phyloP scores from a whole-genome alignment of 192 early-diverging fungal genomes.

The Coemansia sp. region DNA sequence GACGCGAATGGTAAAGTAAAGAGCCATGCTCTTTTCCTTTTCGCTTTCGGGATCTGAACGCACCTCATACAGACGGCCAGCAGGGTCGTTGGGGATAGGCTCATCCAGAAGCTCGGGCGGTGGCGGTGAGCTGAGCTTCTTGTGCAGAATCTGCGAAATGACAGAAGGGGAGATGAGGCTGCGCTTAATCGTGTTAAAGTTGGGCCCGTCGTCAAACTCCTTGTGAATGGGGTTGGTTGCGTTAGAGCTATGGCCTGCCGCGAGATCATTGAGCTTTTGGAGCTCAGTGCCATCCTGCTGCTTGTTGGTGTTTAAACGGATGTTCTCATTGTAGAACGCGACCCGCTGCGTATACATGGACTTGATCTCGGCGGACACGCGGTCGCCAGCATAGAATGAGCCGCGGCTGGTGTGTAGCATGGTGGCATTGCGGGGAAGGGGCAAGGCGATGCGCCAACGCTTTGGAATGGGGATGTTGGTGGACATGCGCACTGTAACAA shows the following conservation, averaged over 20 bases:
- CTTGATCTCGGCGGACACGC: slow-evolving; percentile 40
- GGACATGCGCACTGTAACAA: slow-evolving; percentile 32
- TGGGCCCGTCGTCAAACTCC: slow-evolving; percentile 30
- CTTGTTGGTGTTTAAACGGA: slow-evolving; percentile 27
- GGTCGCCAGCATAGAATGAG: slow-evolving; percentile 32
- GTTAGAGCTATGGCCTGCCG: slow-evolving; percentile 40
- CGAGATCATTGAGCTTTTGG: slow-evolving; percentile 32
- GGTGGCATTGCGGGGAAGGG: slow-evolving; percentile 24
- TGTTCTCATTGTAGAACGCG: slow-evolving; percentile 44
- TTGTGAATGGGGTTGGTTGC: slow-evolving; percentile 2
- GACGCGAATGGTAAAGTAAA: slow-evolving; percentile 42
- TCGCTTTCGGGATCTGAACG: slow-evolving; percentile 32
- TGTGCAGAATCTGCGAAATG: slow-evolving; percentile 35
- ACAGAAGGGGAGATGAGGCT: slow-evolving; percentile 35
- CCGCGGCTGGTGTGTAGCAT: slow-evolving; percentile 46
- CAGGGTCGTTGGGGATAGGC: slow-evolving; percentile 40
- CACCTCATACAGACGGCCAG: slow-evolving; percentile 41
- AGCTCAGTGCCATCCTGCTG: slow-evolving; percentile 16
- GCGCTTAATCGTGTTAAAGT: slow-evolving; percentile 26
- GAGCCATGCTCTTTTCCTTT: slow-evolving; percentile 27
- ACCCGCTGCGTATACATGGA: slow-evolving; percentile 36
- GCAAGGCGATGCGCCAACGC: slow-evolving; percentile 41
- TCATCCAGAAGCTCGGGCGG: slow-evolving; percentile 43
- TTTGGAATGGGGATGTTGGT: slow-evolving; percentile 39
- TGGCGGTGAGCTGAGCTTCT: slow-evolving; percentile 20